phyloP scores from a whole-genome alignment of 2,329 filamentous ascomycete genomes.

The Colletotrichum sp. region DNA sequence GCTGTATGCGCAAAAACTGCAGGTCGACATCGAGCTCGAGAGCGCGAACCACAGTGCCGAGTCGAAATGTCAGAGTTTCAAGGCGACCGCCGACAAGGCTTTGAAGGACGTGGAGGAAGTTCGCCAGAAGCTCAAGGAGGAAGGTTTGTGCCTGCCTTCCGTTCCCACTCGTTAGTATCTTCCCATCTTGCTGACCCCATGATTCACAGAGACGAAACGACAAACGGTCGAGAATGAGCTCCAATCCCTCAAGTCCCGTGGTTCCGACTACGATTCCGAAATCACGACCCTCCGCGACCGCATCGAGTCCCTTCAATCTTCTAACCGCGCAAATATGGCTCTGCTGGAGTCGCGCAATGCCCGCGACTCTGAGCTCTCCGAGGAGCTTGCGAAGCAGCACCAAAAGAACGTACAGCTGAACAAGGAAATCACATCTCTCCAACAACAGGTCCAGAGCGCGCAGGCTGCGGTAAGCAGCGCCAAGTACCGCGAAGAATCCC shows the following conservation, averaged over 20 bases:
- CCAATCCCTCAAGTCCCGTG: slow-evolving; percentile 76
- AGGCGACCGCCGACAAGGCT: slow-evolving; percentile 81
- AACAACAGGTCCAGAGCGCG: slow-evolving; percentile 83
- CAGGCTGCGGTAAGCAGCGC: slow-evolving; percentile 81
- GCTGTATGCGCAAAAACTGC: slow-evolving; percentile 85
- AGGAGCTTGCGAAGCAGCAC: slow-evolving; percentile 88
- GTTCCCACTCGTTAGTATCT: background rate
- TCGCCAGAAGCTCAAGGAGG: slow-evolving; percentile 78
- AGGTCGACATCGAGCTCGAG: slow-evolving; percentile 90
- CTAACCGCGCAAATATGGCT: slow-evolving; percentile 88
- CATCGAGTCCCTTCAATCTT: slow-evolving; percentile 85
- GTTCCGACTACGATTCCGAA: slow-evolving; percentile 75
- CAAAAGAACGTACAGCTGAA: slow-evolving; percentile 85
- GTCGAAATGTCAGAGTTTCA: slow-evolving; percentile 80
- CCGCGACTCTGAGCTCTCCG: slow-evolving; percentile 83
- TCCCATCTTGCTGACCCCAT: background rate
- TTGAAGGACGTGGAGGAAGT: slow-evolving; percentile 84
- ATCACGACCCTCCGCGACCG: slow-evolving; percentile 80
- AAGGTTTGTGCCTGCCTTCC: slow-evolving; percentile 62
- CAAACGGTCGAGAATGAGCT: slow-evolving; percentile 83
- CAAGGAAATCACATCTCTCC: slow-evolving; percentile 80
- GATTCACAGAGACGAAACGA: slow-evolving; percentile 70
- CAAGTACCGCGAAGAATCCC: slow-evolving; percentile 87
- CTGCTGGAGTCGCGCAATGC: slow-evolving; percentile 89
- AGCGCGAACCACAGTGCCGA: slow-evolving; percentile 86